Evolutionary conservation across 768 basidiomycete genomes (phyloP).

Genomic region (Crepidotus variabilis): DNA sequence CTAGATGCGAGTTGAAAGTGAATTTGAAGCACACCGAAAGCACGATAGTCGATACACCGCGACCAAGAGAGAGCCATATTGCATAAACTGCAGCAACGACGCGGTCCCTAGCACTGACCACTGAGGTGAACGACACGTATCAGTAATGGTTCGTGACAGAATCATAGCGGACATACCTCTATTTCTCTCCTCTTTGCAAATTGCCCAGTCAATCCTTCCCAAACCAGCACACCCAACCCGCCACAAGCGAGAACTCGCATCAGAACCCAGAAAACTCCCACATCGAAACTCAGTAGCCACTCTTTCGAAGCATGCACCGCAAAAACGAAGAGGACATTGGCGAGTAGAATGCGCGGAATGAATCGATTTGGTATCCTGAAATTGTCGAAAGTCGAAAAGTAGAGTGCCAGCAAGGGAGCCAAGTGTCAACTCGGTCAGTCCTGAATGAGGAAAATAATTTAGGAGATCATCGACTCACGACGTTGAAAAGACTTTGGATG

Average conservation of each 20-base stretch:
- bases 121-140: constrained; percentile 28
- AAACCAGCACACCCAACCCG: constrained; percentile 59
- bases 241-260: constrained; percentile 71
- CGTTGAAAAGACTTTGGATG: constrained; percentile 47
- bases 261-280: constrained; percentile 73
- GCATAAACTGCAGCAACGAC: constrained; percentile 64
- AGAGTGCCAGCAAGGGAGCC: neutral
- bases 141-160: constrained; percentile 6
- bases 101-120: constrained; percentile 70
- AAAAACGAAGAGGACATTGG: constrained; percentile 61
- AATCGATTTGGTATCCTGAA: constrained; percentile 49
- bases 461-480: constrained; percentile 40
- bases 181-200: constrained; percentile 49
- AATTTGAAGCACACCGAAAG: constrained; percentile 47
- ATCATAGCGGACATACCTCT: constrained; percentile 44
- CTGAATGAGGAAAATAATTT: constrained; percentile 12
- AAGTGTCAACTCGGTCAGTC: constrained; percentile 16
- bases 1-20: neutral
- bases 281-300: constrained; percentile 60
- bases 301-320: constrained; percentile 64
- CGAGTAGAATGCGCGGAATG: constrained; percentile 53
- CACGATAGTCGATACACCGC: constrained; percentile 68
- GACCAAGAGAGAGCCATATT: constrained; percentile 62
- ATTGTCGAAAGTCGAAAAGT: constrained; percentile 1
- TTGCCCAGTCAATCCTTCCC: constrained; percentile 56